Evolutionary conservation across 2,329 filamentous ascomycete species (phyloP), one percentile per base, ranked within the genome.

Genomic region (Blumeriella jaapii): DNA sequence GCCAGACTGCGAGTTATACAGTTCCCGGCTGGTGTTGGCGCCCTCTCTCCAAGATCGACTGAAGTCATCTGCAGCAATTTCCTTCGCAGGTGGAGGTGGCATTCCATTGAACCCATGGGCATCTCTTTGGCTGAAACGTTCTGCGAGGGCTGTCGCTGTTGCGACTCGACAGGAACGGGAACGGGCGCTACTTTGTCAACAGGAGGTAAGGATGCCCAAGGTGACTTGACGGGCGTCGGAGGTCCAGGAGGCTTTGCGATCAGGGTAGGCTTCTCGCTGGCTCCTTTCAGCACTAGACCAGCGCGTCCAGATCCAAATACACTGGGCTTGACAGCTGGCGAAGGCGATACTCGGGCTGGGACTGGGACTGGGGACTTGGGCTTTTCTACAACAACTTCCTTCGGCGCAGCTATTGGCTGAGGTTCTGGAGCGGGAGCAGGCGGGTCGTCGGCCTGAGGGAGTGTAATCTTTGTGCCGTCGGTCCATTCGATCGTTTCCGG

Each of bases 1-100:
- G 12, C 89, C 89, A 35, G 85, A 94, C 36, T 93, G 82, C n/a
- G 89, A 93, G 56, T 96, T 95, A 62, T 78, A 96, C 0, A 96
- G 65, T 57, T 96, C 87, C 38, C 82, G 69, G 42, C 74, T 77
- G 8, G 69, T 66, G 37, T 71, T 66, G 1, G 64, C 66, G 4
- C 77, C 71, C 42, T 94, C 85, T 51, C 82, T 72, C 78, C 83
- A 93, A 20, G 79, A 74, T 43, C 91, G 73, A 55, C 80, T 93
- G 53, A 95, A 96, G 47, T 94, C 89, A 57, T 96, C 91, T 0
- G 87, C 82, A 5, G 86, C 84, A 44, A 95, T 93, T 55, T 96
- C 87, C 53, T 85, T 84, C 0, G 80, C 69, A 13, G 65, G 65
- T 12, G 65, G 67, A 32, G 66, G 65, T 12, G 64, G 62, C 46